Base-by-base conservation (phyloP, 2,329 filamentous ascomycete species). In the Trichoderma breve region DNA sequence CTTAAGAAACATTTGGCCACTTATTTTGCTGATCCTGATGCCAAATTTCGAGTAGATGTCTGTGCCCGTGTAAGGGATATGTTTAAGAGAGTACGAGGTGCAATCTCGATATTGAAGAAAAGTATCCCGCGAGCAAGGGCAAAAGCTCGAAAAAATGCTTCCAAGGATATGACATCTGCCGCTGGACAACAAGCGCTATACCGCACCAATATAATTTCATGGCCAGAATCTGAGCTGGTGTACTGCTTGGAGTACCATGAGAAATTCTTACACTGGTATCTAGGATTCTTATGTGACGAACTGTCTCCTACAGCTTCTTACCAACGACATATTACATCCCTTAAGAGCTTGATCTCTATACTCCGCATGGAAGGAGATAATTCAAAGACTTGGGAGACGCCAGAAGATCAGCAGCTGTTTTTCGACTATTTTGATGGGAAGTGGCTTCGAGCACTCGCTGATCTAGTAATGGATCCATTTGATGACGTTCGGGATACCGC, bases 381-480 rank as follows among this genome's bases (percentile, higher is more conserved):
- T 8, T 76, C 78, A 3, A 82, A 82, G 72, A 77, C 79, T 6
- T 83, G 81, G 82, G 79, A 82, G 68, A 81, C 82, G 1, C 71
- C 74, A 47, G 80, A 81, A 67, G 80, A 85, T 75, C 84, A 80
- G 76, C 75, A 72, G 68, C 78, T 81, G 15, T 82, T 84, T 69
- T 84, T 83, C 62, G 79, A 82, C 62, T 76, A 81, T 2, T 81
- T 86, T 73, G 86, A 88, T 61, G 75, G 76, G 3, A 84, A 81
- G 0, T 89, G 91, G 83, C 81, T 89, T 12, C 86, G 92, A 62
- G 84, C 90, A 5, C 83, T 98, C 7, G 83, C 95, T 15, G 94
- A 97, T 79, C 87, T 97, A 26, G 82, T 97, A 8, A 85, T 97
- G 78, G 93, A 99, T 76, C 93, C 95, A 0, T 99, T 97, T 77